Percentiles rank a stretch among this genome's conserved stretches.
phyloP scores from a whole-genome alignment of 257 asterid species.

The Eustoma russellianum region DNA sequence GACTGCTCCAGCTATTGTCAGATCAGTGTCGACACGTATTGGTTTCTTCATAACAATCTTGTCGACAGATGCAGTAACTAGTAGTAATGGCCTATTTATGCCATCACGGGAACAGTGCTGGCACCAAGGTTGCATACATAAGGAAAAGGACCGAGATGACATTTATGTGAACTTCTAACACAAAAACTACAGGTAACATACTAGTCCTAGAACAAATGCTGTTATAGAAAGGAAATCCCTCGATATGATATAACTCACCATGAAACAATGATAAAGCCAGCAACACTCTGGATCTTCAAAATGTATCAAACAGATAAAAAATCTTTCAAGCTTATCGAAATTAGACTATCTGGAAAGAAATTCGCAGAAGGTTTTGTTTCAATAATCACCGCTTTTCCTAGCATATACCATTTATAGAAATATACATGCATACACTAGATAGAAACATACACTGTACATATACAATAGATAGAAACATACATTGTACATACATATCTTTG shows the following conservation, averaged over 20 bases:
- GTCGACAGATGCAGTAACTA: slow-evolving; percentile 94
- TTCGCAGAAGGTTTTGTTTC: no score
- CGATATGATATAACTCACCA: neutral
- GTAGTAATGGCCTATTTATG: slow-evolving; percentile 60
- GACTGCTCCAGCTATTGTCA: slow-evolving; percentile 67
- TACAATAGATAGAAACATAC: no score
- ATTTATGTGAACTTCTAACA: neutral
- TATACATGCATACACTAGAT: no score
- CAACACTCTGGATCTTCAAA: neutral
- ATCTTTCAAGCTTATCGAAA: no score
- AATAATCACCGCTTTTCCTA: no score
- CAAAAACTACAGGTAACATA: neutral
- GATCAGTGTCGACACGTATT: slow-evolving; percentile 53
- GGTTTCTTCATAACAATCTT: slow-evolving; percentile 75
- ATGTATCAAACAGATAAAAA: neutral
- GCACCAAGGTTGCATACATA: slow-evolving; percentile 5
- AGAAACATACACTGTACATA: no score
- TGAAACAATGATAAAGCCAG: neutral
- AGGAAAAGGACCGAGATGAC: neutral
- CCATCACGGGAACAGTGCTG: slow-evolving; percentile 79
- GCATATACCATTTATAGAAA: no score
- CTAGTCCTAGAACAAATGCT: no score
- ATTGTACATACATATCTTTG: no score
- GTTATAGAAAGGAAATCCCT: neutral
- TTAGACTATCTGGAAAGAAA: no score